Conservation (phyloP, 495 filamentous ascomycete species). For the Cercophora samala region DNA sequence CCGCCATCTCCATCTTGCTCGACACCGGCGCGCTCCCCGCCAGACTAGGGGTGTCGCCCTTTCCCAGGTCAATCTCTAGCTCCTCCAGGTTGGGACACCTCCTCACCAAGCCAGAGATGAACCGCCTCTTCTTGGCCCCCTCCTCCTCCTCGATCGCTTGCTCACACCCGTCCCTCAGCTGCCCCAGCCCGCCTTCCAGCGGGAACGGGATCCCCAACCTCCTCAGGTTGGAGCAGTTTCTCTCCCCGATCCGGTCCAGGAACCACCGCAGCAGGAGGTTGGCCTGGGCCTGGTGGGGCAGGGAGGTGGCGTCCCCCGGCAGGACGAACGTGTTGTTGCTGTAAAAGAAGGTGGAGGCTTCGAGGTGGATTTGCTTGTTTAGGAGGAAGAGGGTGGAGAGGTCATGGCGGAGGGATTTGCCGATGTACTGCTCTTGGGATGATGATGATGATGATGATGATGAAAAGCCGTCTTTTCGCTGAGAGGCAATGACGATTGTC, state of each 20-base stretch:
- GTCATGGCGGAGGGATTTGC: slow-evolving; percentile 13
- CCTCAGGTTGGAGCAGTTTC: slow-evolving; percentile 9
- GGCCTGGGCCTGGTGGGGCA: slow-evolving; percentile 16
- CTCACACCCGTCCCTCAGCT: not conserved
- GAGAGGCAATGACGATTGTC: slow-evolving; percentile 12
- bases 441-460: not conserved
- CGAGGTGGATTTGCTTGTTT: slow-evolving; percentile 15
- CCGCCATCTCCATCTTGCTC: not conserved
- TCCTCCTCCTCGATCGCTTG: not conserved
- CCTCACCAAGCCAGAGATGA: not conserved
- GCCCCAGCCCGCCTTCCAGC: not conserved
- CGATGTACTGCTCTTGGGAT: not conserved
- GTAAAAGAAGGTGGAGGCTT: slow-evolving; percentile 23
- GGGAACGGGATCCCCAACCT: not conserved
- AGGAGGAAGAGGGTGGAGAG: slow-evolving; percentile 17
- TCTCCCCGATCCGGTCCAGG: slow-evolving; percentile 21
- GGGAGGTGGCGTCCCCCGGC: slow-evolving; percentile 1
- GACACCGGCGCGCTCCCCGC: not conserved
- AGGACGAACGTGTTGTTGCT: slow-evolving; percentile 13
- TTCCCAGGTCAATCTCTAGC: not conserved
- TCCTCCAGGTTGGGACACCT: not conserved
- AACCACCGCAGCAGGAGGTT: slow-evolving; percentile 23
- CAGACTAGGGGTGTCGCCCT: not conserved
- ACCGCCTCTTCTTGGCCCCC: not conserved
- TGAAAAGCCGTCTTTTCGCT: not conserved